Base-by-base conservation (phyloP, 2,329 filamentous ascomycete species). In the Aspergillus texensis region DNA sequence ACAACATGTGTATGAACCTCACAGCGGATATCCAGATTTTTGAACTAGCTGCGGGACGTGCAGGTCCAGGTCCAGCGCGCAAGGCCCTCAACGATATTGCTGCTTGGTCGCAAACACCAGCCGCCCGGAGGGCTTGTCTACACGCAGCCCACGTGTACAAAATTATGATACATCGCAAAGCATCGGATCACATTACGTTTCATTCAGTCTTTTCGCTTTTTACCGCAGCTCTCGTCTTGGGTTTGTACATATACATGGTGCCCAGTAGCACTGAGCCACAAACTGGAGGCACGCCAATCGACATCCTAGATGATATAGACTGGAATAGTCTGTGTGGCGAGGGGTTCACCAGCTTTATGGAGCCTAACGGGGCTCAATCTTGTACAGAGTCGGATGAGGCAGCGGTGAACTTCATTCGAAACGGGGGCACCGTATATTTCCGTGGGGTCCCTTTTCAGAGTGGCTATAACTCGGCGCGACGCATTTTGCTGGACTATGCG, bases 131-230 rank as follows among this genome's bases (percentile, higher is more conserved):
- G 43, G 81, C 83, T 0, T 83, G 83, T 43, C 72, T 86, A 0
- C 84, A 86, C 64, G 83, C 84, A 5, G 82, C 83, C 0, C 83
- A 85, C 53, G 83, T 82, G 8, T 85, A 82, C 71, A 84, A 82
- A 63, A 70, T 81, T 10, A 81, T 85, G 68, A 79, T 78, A 21
- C 82, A 84, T 62, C 80, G 84, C 53, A 82, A 84, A 66, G 82
- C 83, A 2, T 83, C 82, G 0, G 83, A 85, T 58, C 81, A 83
- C 32, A 81, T 82, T 30, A 83, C 81, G 48, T 83, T 84, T 28
- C 82, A 85, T 65, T 82, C 81, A 9, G 79, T 83, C 2, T 78
- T 81, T 8, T 80, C 82, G 0, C 74, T 85, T 0, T 86, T 86
- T 70, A 80, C 81, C 6, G 81, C 83, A 1, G 83, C 82, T 0